These are phyloP conservation scores for Cryphonectria nitschkei DNA, from an alignment of 2,329 filamentous ascomycete species.

Conservation along the genomic window DNA sequence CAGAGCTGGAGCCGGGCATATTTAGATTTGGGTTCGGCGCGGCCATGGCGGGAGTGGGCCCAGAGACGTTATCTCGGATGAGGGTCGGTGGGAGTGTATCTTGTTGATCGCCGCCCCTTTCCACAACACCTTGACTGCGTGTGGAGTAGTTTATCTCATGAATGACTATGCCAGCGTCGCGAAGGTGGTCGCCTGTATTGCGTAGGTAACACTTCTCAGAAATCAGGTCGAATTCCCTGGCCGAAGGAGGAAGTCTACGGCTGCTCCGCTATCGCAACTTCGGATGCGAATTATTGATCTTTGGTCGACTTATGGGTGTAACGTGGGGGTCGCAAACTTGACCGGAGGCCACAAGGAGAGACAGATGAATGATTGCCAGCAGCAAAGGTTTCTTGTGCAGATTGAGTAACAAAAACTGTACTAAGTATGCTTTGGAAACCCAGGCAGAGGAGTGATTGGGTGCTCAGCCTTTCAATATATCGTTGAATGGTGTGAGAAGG, in stretches of 20 bases:
- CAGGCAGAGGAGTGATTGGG: neutral
- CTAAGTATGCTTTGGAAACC: neutral
- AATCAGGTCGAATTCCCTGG: neutral
- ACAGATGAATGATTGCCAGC: neutral
- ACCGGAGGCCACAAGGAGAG: neutral
- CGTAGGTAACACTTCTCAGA: neutral
- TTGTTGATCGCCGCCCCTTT: neutral
- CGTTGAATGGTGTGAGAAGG: neutral
- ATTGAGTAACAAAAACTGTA: neutral
- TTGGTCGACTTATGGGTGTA: neutral
- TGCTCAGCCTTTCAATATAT: neutral
- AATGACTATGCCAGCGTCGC: neutral
- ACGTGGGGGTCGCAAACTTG: neutral
- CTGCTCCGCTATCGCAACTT: neutral
- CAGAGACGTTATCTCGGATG: conserved; percentile 1
- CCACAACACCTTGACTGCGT: neutral
- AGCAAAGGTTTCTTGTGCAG: neutral
- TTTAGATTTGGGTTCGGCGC: conserved; percentile 5
- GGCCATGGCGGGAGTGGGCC: conserved; percentile 11
- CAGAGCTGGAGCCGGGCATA: conserved; percentile 13
- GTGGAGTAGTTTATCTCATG: neutral
- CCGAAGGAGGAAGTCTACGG: neutral
- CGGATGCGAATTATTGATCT: neutral
- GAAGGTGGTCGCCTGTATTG: neutral
- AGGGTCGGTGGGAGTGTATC: neutral